These are phyloP conservation scores for Delonix regia DNA, from an alignment of 306 rosid genomes.

Conservation along the genomic window DNA sequence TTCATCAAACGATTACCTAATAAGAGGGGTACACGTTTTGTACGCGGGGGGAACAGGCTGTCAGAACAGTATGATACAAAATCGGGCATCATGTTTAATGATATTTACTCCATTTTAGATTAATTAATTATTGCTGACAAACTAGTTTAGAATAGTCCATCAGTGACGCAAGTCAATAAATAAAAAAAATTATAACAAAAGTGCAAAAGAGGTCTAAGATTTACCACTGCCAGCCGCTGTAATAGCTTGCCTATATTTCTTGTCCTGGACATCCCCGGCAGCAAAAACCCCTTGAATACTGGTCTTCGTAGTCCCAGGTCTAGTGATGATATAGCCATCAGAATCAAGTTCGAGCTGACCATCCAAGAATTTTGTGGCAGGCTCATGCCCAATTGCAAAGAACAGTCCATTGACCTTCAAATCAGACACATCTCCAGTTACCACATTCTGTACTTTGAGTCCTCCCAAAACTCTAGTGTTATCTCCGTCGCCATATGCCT, in stretches of 20 bases:
- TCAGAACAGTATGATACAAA: not conserved
- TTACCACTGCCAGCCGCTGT: conserved; percentile 89
- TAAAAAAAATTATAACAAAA: not conserved
- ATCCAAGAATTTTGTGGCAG: conserved; percentile 78
- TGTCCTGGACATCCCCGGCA: conserved; percentile 94
- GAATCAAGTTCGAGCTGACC: conserved; percentile 72
- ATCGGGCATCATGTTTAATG: not conserved
- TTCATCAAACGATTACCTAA: not conserved
- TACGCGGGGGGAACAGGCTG: conserved; percentile 5
- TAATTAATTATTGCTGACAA: not conserved
- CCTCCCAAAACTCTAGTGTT: conserved; percentile 60
- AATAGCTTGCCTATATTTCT: conserved; percentile 93
- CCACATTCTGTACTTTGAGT: conserved; percentile 66
- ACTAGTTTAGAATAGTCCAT: not conserved
- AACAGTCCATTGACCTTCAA: conserved; percentile 79
- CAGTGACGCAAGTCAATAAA: not conserved
- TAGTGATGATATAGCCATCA: conserved; percentile 67
- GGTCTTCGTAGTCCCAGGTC: conserved; percentile 69
- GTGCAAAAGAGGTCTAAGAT: not conserved
- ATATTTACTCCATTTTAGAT: not conserved
- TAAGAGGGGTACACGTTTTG: not conserved
- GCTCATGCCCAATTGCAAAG: conserved; percentile 90
- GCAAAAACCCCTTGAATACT: conserved; percentile 83
- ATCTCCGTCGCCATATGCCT: conserved; percentile 57
- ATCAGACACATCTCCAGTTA: conserved; percentile 55